Evolutionary conservation across 257 asterid species (phyloP), one percentile per base, ranked within the genome.

Genomic region (Ilex asprella): DNA sequence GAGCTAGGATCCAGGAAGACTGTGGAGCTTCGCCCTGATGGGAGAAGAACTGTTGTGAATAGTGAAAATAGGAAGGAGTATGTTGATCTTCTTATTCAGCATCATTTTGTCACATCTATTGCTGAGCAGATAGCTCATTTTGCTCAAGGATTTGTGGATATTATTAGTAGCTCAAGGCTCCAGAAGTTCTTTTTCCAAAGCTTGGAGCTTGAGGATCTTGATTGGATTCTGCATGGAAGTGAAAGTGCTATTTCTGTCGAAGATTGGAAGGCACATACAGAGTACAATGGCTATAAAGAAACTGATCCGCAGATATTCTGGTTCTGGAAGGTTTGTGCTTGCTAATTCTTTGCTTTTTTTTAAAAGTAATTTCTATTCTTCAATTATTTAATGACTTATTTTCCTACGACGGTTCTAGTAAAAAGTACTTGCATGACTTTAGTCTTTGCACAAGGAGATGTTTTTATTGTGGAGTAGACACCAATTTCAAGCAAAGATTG

Each of bases 261-360:
- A 76, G 99, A 89, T 72, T 93, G 99, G 97, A 93, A 67, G 73
- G 88, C 91, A 56, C 94, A 93, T 76, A 87, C 97, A 2, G 87
- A 87, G 31, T 93, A 82, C 72, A 74, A 75, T 62, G 97, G 97
- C 73, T 90, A 79, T 70, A 71, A 76, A 56, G 86, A 84, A 70
- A 84, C 82, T 6, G 96, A 93, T 72, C 75, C 75, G 55, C 96
- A 85, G 83, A 87, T 93, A 73, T 63, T 79, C 62, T 89, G 97
- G 99, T 93, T 93, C 69, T 93, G 99, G 97, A 76, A 90, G 97
- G 99, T 89, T 81, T n/a, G 63, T 69, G 15, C 43, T 56, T 39
- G 14, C 31, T 68, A 31, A 53, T 51, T 56, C 27, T 0, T n/a
- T 30, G 30, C 52, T 60, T 7, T 53, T 2, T 1, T 3, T 46